A percentile compares a stretch with the other conserved stretches of the same genome.
These are phyloP conservation scores for Xylariomycetidae sp. DNA, from an alignment of 2,329 filamentous ascomycete species.

Conservation along the genomic window DNA sequence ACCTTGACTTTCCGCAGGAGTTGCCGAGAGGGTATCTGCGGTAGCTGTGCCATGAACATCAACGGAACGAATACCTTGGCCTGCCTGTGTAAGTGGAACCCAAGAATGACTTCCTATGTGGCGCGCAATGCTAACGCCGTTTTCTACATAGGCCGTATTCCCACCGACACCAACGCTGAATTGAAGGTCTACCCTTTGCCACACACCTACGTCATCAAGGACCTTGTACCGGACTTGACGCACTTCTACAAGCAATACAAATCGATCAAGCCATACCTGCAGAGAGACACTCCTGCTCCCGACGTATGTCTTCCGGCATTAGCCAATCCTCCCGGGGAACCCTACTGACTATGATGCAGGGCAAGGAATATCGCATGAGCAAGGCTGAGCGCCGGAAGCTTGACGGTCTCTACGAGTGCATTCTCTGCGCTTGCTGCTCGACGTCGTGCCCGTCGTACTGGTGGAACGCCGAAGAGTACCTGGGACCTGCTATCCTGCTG, in stretches of 20 bases:
- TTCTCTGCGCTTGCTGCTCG: constrained; percentile 98
- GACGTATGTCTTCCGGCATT: constrained; percentile 58
- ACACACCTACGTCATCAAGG: constrained; percentile 99
- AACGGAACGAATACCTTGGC: constrained; percentile 97
- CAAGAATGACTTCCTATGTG: neutral
- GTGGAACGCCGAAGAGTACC: constrained; percentile 99
- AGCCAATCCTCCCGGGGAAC: constrained; percentile 1
- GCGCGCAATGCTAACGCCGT: constrained; percentile 21
- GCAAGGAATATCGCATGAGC: constrained; percentile 85
- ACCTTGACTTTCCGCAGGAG: constrained; percentile 93
- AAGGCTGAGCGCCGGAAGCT: constrained; percentile 94
- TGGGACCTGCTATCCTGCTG: constrained; percentile 91
- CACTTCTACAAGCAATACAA: constrained; percentile 99
- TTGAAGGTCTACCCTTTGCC: constrained; percentile 96
- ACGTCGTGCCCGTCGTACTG: constrained; percentile 99
- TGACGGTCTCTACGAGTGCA: constrained; percentile 97
- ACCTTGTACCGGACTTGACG: constrained; percentile 94
- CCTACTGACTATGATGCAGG: constrained; percentile 44
- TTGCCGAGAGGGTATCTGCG: constrained; percentile 97
- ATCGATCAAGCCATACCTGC: constrained; percentile 97
- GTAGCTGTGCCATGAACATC: constrained; percentile 99
- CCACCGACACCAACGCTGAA: constrained; percentile 72
- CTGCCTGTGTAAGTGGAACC: constrained; percentile 75
- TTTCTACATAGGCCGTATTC: constrained; percentile 77
- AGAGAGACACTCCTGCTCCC: constrained; percentile 76